phyloP scores from a whole-genome alignment of 495 filamentous ascomycete genomes.

The Pyrenopolyporus hunteri region DNA sequence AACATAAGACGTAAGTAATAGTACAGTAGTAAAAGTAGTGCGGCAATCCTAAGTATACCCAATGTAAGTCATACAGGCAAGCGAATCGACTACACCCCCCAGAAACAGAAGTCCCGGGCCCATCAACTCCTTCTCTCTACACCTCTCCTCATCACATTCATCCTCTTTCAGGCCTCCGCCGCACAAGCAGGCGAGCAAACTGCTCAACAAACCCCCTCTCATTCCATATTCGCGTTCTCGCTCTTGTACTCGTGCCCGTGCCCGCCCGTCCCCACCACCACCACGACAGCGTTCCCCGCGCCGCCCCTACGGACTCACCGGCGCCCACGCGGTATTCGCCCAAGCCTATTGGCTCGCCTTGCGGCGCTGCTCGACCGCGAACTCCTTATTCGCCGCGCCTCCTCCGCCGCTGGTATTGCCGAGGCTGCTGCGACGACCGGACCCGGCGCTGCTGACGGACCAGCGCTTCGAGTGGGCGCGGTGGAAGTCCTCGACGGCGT shows the following conservation, averaged over 20 bases:
- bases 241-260: not conserved
- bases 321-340: conserved; percentile 8
- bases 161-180: not conserved
- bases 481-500: conserved; percentile 49
- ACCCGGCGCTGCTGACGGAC: conserved; percentile 35
- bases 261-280: not conserved
- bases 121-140: not conserved
- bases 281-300: not conserved
- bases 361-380: conserved; percentile 19
- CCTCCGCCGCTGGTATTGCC: not conserved
- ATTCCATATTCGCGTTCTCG: not conserved
- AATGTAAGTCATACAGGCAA: conserved; percentile 23
- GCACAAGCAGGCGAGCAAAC: not conserved
- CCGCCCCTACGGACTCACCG: conserved; percentile 19
- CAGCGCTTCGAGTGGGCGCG: conserved; percentile 51
- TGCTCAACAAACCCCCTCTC: not conserved
- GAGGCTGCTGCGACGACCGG: conserved; percentile 25
- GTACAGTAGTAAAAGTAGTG: not conserved
- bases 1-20: not conserved
- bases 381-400: not conserved
- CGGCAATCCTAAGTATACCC: conserved; percentile 9
- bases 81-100: conserved; percentile 10
- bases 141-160: not conserved
- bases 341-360: conserved; percentile 32
- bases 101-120: conserved; percentile 8